These are phyloP conservation scores for Lantana camara DNA, from an alignment of 257 asterid species.

Conservation along the genomic window DNA sequence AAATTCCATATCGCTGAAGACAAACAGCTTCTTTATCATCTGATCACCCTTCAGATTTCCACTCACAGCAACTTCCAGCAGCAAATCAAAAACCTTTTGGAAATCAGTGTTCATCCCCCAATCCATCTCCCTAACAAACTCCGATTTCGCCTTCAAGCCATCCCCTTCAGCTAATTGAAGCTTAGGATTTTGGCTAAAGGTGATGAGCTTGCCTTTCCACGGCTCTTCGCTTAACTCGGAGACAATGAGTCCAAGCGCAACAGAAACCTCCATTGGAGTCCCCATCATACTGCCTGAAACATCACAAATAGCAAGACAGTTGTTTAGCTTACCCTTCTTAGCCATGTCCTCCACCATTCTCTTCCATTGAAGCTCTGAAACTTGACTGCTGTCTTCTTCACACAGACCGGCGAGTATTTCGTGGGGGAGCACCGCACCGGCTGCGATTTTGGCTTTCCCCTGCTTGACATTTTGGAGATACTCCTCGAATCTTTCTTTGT, in stretches of 20 bases:
- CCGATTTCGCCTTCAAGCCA: constrained; percentile 17
- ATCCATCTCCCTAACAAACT: constrained; percentile 34
- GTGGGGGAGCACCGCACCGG: constrained; percentile 59
- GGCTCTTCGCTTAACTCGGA: constrained; percentile 51
- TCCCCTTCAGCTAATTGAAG: constrained; percentile 38
- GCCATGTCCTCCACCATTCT: constrained; percentile 51
- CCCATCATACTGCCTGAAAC: constrained; percentile 50
- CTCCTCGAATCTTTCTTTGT: constrained; percentile 38
- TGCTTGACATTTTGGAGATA: constrained; percentile 42
- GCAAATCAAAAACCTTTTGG: constrained; percentile 55
- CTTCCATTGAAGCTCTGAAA: constrained; percentile 65
- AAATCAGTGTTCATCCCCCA: constrained; percentile 49
- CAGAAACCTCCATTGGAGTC: constrained; percentile 44
- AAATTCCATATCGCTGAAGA: constrained; percentile 53
- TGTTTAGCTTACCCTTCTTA: constrained; percentile 40
- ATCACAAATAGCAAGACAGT: constrained; percentile 45
- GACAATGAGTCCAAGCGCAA: constrained; percentile 51
- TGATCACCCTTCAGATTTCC: constrained; percentile 35
- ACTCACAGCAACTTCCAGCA: constrained; percentile 43
- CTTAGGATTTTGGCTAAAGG: constrained; percentile 37
- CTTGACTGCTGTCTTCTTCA: constrained; percentile 31
- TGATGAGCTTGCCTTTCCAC: constrained; percentile 54
- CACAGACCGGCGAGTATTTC: constrained; percentile 26
- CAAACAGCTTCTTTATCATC: constrained; percentile 56
- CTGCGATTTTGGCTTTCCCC: constrained; percentile 43